A percentile compares a stretch with the other conserved stretches of the same genome.
phyloP scores from a whole-genome alignment of 495 filamentous ascomycete genomes.

The Podospora pseudopauciseta region DNA sequence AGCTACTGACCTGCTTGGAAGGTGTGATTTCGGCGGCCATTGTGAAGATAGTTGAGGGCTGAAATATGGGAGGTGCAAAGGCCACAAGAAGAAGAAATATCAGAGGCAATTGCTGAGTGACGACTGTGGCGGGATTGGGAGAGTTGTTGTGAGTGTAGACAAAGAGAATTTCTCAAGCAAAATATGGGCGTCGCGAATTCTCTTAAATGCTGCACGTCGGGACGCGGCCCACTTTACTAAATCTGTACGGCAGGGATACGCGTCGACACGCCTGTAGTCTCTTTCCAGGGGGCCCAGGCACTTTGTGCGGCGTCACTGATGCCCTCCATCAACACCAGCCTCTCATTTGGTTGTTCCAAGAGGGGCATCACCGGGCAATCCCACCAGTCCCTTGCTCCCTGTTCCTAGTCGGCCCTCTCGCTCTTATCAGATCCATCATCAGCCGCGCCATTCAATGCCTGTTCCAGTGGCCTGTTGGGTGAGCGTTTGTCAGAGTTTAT shows the following conservation, averaged over 20 bases:
- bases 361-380: not conserved
- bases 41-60: constrained; percentile 23
- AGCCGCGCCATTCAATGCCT: constrained; percentile 4
- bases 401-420: not conserved
- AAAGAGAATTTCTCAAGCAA: constrained; percentile 16
- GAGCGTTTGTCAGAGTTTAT: not conserved
- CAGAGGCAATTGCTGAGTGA: constrained; percentile 14
- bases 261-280: constrained; percentile 18
- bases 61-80: constrained; percentile 10
- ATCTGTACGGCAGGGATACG: constrained; percentile 21
- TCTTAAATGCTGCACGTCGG: constrained; percentile 33
- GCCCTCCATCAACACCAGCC: not conserved
- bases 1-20: constrained; percentile 70
- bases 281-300: constrained; percentile 5
- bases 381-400: not conserved
- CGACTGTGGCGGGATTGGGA: constrained; percentile 7
- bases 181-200: constrained; percentile 14
- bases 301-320: not conserved
- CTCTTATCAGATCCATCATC: constrained; percentile 16
- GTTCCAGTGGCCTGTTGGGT: not conserved
- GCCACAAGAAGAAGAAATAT: constrained; percentile 11
- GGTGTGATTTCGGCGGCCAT: constrained; percentile 76
- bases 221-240: constrained; percentile 19
- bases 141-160: constrained; percentile 13
- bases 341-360: constrained; percentile 3